These are phyloP conservation scores for Abelmoschus esculentus DNA, from an alignment of 345 rosid genomes.

Conservation along the genomic window DNA sequence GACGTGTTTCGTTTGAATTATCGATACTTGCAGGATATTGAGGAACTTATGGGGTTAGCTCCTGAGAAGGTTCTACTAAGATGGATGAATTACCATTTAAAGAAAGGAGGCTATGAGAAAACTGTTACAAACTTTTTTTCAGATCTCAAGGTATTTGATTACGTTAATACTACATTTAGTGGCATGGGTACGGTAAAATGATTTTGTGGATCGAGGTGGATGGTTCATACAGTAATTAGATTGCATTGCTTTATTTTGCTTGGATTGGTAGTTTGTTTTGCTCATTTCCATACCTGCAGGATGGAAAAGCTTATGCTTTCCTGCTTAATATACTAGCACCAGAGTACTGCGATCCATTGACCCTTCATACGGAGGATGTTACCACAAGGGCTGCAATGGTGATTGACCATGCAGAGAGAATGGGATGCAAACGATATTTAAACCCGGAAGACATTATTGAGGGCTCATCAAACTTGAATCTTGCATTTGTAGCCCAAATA, in stretches of 20 bases:
- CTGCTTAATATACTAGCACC: conserved; percentile 87
- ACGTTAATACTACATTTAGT: conserved; percentile 2
- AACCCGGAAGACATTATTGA: conserved; percentile 73
- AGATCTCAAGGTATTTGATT: conserved; percentile 59
- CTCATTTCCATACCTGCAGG: conserved; percentile 37
- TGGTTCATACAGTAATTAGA: background rate
- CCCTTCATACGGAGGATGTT: conserved; percentile 58
- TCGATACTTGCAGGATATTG: conserved; percentile 54
- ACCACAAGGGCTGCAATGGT: conserved; percentile 64
- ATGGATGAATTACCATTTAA: conserved; percentile 93
- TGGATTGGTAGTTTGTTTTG: conserved; percentile 11
- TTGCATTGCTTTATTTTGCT: background rate
- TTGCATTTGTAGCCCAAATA: conserved; percentile 83
- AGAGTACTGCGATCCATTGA: conserved; percentile 65
- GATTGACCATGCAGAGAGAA: conserved; percentile 75
- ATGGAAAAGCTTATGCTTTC: conserved; percentile 81
- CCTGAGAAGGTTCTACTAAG: conserved; percentile 81
- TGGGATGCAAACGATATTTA: conserved; percentile 79
- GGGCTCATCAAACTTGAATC: conserved; percentile 77
- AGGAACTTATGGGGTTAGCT: conserved; percentile 78
- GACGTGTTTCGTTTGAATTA: background rate
- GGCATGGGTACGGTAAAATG: background rate
- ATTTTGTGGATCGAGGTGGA: background rate
- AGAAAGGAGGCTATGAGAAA: conserved; percentile 83
- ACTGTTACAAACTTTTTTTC: conserved; percentile 71